Base-by-base conservation (phyloP, 148 eudicot genomes). In the Camellia lanceoleosa region DNA sequence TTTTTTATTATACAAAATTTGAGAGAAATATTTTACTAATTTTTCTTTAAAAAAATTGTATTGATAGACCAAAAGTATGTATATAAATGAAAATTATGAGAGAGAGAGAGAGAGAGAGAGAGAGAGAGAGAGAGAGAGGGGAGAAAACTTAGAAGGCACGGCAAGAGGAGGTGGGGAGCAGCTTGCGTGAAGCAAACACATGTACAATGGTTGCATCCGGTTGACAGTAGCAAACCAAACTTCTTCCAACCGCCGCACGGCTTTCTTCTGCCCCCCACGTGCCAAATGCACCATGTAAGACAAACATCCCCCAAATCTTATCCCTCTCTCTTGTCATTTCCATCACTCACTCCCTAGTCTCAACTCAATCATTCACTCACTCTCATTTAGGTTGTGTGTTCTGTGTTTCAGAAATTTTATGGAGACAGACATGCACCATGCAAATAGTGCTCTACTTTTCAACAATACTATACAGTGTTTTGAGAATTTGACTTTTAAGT, bases 71-170 rank as follows among this genome's bases (percentile, higher is more conserved):
- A 30, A 30, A 30, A 30, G 38, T 7, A 49, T 49, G 7, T 49
- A 49, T 7, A 49, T 49, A 49, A 49, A 49, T 30, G 38, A 49
- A 49, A 49, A 3, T 7, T 16, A 47, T 3, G 9, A 3, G 19
- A 30, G 38, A 46, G 56, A 70, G 74, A 47, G 73, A 74, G 69
- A 80, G 64, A 74, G 46, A n/a, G n/a, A n/a, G n/a, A n/a, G n/a
- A n/a, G n/a, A n/a, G n/a, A n/a, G n/a, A n/a, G n/a, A n/a, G 73
- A 68, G n/a, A n/a, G n/a, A n/a, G n/a, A n/a, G n/a, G n/a, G n/a
- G n/a, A n/a, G 86, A 62, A 86, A 82, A 86, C 94, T 89, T 91
- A 71, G 83, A 91, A 87, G 89, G 86, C 87, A 91, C 91, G 91
- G 80, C 88, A 89, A 72, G 51, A 43, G 79, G 71, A 80, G 75